Base-by-base conservation (phyloP, 371 early-diverging fungal species). In the Fennellomyces sp. region DNA sequence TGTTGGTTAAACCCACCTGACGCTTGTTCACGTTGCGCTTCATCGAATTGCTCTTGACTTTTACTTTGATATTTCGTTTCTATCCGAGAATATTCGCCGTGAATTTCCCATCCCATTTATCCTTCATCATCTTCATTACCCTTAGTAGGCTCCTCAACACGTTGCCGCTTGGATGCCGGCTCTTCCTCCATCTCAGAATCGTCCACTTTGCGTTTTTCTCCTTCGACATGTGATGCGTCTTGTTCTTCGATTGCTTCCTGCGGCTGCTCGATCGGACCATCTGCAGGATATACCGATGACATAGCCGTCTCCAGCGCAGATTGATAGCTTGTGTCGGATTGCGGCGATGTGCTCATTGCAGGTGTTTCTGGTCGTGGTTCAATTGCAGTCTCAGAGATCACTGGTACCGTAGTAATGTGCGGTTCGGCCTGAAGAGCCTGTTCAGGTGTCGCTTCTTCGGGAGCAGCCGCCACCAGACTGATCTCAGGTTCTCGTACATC, bases 301-400 rank as follows among this genome's bases (percentile, higher is more conserved):
- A 8, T 50, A 3, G 29, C n/a, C 3, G 28, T 7, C 21, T 50
- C 51, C 28, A 30, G 7, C 0, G 55, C 55, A 39, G 55, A 54
- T 26, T 54, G 55, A 17, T 33, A 54, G 13, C 55, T 54, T 2
- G 31, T 23, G n/a, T 54, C 55, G 11, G 45, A 45, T 45, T 45
- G 45, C 8, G 45, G 45, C 23, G 45, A 45, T 2, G n/a, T 25
- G 5, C 21, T 1, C 1, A 45, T 17, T 7, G 36, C n/a, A 15
- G 39, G 39, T 36, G 38, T 26, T 6, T 10, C 13, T 25, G 55
- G 12, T 27, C 11, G 3, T 39, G 7, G 35, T 1, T 25, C 27
- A 38, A 8, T 15, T 26, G 6, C 7, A 5, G 45, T 45, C 5
- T 45, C 23, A 17, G 52, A 23, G 23, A 54, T 23, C 28, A 39